Percentiles rank a stretch among this genome's conserved stretches.
These are phyloP conservation scores for Perkinsus chesapeaki DNA, from an alignment of 169 alveolate genomes.

Conservation along the genomic window DNA sequence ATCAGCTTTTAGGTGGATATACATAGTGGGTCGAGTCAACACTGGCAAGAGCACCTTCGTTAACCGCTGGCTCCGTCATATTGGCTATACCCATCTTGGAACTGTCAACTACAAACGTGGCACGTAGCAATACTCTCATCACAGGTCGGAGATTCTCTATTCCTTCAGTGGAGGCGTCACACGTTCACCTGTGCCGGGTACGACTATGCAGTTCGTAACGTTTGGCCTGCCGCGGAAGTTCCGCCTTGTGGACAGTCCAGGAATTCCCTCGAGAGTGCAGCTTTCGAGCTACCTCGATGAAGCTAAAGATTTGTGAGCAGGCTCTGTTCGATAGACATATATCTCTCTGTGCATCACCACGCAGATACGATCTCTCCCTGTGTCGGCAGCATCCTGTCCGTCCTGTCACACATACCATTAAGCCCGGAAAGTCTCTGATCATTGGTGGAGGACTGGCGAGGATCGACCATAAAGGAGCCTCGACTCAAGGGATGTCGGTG, in stretches of 20 bases:
- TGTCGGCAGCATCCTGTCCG: slow-evolving; percentile 35
- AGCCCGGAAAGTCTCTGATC: slow-evolving; percentile 47
- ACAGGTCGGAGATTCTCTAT: slow-evolving; percentile 39
- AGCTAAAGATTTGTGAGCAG: slow-evolving; percentile 17
- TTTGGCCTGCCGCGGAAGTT: slow-evolving; percentile 64
- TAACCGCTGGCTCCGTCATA: slow-evolving; percentile 59
- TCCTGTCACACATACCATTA: slow-evolving; percentile 46
- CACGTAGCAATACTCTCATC: slow-evolving; percentile 43
- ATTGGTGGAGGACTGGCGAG: slow-evolving; percentile 50
- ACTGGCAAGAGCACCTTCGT: slow-evolving; percentile 73
- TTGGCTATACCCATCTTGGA: slow-evolving; percentile 39
- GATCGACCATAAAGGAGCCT: slow-evolving; percentile 35
- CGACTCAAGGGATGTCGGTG: background rate
- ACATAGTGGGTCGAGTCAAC: slow-evolving; percentile 68
- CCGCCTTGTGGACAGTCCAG: slow-evolving; percentile 69
- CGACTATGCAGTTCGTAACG: slow-evolving; percentile 62
- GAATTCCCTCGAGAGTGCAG: slow-evolving; percentile 60
- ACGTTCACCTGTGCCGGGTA: slow-evolving; percentile 70
- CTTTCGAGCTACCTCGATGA: slow-evolving; percentile 34
- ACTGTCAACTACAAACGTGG: background rate
- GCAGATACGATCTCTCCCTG: slow-evolving; percentile 13
- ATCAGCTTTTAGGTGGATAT: slow-evolving; percentile 37
- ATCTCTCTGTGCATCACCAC: no score
- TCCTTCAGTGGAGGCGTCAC: slow-evolving; percentile 66
- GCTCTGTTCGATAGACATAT: background rate